Evolutionary conservation across 306 rosid species (phyloP).

Genomic region (Begonia peltatifolia): DNA sequence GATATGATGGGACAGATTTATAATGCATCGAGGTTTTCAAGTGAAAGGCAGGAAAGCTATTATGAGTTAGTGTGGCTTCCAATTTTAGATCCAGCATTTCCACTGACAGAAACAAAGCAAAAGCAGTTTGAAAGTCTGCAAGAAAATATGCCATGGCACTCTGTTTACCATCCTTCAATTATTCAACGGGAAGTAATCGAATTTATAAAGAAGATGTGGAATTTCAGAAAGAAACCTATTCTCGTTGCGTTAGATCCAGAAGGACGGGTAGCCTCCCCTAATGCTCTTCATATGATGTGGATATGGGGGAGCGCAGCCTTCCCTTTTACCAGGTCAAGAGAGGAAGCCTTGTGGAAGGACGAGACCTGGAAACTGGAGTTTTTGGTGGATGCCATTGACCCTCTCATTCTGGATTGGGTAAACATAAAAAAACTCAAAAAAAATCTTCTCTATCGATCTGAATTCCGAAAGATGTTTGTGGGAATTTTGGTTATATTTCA

Average conservation of each 20-base stretch:
- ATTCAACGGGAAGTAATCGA: conserved; percentile 24
- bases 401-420: conserved; percentile 39
- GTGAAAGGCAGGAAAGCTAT: conserved; percentile 16
- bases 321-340: conserved; percentile 43
- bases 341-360: conserved; percentile 48
- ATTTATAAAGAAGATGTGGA: conserved; percentile 38
- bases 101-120: conserved; percentile 10
- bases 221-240: conserved; percentile 40
- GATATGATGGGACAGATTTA: conserved; percentile 43
- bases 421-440: not conserved
- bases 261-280: conserved; percentile 40
- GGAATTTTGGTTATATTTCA: no score
- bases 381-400: conserved; percentile 34
- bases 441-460: no score
- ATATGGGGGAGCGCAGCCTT: conserved; percentile 56
- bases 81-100: conserved; percentile 15
- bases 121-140: conserved; percentile 14
- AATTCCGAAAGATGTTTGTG: no score
- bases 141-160: conserved; percentile 36
- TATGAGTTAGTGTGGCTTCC: conserved; percentile 56
- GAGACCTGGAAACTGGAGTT: conserved; percentile 48
- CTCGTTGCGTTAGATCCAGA: conserved; percentile 49
- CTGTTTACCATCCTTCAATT: conserved; percentile 31
- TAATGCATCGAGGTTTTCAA: conserved; percentile 24
- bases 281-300: conserved; percentile 63